Conservation (phyloP, 257 asterid species). For the Eustoma russellianum region DNA sequence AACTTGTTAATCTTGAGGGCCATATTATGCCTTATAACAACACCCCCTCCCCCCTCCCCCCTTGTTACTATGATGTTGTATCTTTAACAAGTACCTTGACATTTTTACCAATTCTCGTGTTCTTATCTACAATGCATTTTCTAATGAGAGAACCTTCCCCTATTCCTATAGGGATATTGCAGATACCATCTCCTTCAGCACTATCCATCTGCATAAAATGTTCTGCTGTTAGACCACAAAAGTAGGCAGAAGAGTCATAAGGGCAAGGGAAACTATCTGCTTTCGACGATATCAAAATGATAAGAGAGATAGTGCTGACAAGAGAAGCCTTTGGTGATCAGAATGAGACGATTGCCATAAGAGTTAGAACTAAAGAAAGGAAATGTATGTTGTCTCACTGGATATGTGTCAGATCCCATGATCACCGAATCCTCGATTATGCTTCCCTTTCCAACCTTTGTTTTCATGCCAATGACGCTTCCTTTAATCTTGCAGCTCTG, state of each 20-base stretch:
- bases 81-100: slow-evolving; percentile 47
- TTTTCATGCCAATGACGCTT: slow-evolving; percentile 68
- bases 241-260: not conserved
- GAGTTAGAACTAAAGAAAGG: not conserved
- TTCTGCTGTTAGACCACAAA: not conserved
- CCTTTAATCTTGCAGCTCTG: slow-evolving; percentile 78
- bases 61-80: not conserved
- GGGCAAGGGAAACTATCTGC: no score
- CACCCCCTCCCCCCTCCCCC: no score
- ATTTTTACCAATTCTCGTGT: slow-evolving; percentile 79
- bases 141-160: slow-evolving; percentile 60
- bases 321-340: no score
- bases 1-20: not conserved
- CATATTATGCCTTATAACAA: not conserved
- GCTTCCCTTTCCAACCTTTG: slow-evolving; percentile 54
- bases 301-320: no score
- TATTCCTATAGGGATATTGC: slow-evolving; percentile 49
- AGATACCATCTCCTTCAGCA: slow-evolving; percentile 19
- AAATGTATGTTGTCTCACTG: slow-evolving; percentile 27
- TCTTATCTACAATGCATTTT: slow-evolving; percentile 70
- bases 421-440: slow-evolving; percentile 68
- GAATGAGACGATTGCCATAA: no score
- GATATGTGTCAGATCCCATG: slow-evolving; percentile 66
- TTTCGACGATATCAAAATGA: no score
- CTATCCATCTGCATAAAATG: slow-evolving; percentile 25